A percentile compares a stretch with the other conserved stretches of the same genome.
These are phyloP conservation scores for Yamadazyma epiphylla DNA, from an alignment of 1,139 yeast species.

Conservation along the genomic window DNA sequence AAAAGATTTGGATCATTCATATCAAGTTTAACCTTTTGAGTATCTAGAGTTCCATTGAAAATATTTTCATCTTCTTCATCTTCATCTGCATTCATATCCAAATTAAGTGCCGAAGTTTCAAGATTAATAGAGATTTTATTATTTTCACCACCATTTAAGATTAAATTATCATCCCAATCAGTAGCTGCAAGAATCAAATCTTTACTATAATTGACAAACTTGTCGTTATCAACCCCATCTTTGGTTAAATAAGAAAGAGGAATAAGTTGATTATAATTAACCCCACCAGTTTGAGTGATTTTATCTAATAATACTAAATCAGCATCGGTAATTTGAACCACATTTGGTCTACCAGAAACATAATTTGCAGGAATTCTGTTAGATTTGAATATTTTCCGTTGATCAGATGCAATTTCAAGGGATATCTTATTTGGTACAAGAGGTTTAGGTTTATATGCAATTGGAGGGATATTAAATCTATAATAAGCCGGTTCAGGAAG, in stretches of 20 bases:
- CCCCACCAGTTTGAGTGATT: conserved; percentile 11
- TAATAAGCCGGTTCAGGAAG: conserved; percentile 59
- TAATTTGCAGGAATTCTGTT: conserved; percentile 10
- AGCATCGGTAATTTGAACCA: conserved; percentile 23
- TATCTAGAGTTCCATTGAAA: conserved; percentile 64
- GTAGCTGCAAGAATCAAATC: conserved; percentile 71
- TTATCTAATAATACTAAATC: conserved; percentile 32
- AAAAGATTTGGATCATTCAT: conserved; percentile 83
- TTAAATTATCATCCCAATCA: conserved; percentile 77
- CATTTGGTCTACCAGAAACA: conserved; percentile 1
- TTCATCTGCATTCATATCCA: conserved; percentile 55
- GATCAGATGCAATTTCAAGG: conserved; percentile 48
- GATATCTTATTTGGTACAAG: conserved; percentile 56
- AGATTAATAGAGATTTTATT: conserved; percentile 3
- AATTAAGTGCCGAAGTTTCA: conserved; percentile 11
- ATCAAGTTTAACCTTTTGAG: conserved; percentile 54
- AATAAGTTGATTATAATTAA: conserved; percentile 13
- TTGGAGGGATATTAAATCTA: conserved; percentile 49
- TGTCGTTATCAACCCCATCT: conserved; percentile 37
- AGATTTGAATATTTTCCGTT: conserved; percentile 39
- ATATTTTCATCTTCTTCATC: conserved; percentile 75
- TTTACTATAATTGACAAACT: conserved; percentile 43
- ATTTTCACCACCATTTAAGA: conserved; percentile 47
- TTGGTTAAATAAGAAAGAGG: conserved; percentile 26
- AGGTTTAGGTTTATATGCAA: conserved; percentile 47